Conservation (phyloP, 1,139 yeast species). For the Komagataea norvegica region DNA sequence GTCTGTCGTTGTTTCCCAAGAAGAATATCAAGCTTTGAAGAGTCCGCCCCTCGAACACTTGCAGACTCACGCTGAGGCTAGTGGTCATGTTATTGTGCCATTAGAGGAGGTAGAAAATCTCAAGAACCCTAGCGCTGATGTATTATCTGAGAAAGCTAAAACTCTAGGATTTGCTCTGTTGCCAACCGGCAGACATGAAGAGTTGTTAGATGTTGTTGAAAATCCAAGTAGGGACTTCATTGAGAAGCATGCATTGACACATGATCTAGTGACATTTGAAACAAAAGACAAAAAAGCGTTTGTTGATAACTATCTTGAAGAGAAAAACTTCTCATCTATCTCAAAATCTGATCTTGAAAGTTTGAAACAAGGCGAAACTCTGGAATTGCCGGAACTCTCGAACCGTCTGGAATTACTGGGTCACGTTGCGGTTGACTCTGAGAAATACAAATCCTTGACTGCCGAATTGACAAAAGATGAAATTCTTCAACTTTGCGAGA, state of each 20-base stretch:
- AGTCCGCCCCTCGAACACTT: slow-evolving; percentile 19
- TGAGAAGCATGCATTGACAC: slow-evolving; percentile 3
- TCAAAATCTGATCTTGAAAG: slow-evolving; percentile 1
- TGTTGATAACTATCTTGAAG: slow-evolving; percentile 1
- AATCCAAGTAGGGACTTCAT: slow-evolving; percentile 19
- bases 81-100: slow-evolving; percentile 13
- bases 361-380: slow-evolving; percentile 1
- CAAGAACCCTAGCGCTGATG: slow-evolving; percentile 3
- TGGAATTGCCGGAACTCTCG: slow-evolving; percentile 1
- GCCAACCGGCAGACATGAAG: slow-evolving; percentile 6
- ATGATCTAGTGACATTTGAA: slow-evolving; percentile 3
- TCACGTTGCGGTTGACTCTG: slow-evolving; percentile 13
- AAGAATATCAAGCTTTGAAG: slow-evolving; percentile 11
- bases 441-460: slow-evolving; percentile 14
- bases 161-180: slow-evolving; percentile 1
- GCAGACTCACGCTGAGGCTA: slow-evolving; percentile 8
- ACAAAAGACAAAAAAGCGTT: slow-evolving; percentile 1
- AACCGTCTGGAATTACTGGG: slow-evolving; percentile 5
- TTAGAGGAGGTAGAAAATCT: slow-evolving; percentile 4
- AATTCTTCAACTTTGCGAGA: slow-evolving; percentile 18
- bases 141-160: neutral
- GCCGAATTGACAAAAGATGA: slow-evolving; percentile 22
- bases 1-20: slow-evolving; percentile 12
- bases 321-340: neutral
- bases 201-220: slow-evolving; percentile 14